These are phyloP conservation scores for Pseudozyma sp. DNA, from an alignment of 1,284 basidiomycete species.

Conservation along the genomic window DNA sequence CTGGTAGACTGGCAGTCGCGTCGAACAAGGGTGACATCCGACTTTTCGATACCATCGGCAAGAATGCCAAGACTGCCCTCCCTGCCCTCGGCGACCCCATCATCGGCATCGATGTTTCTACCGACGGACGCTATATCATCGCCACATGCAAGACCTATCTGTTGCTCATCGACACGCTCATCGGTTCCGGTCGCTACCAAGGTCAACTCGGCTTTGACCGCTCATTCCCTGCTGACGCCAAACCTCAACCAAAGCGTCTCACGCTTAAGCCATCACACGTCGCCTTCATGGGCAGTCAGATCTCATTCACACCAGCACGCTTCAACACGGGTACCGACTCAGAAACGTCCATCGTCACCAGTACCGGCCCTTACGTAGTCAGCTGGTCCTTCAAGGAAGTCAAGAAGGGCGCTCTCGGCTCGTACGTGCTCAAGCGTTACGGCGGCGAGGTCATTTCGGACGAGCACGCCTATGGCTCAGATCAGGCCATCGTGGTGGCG, in stretches of 20 bases:
- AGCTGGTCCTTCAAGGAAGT: constrained; percentile 89
- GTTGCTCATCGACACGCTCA: constrained; percentile 92
- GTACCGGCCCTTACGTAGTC: constrained; percentile 92
- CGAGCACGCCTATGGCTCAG: constrained; percentile 75
- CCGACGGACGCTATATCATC: constrained; percentile 92
- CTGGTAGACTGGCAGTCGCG: constrained; percentile 89
- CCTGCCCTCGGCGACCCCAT: constrained; percentile 96
- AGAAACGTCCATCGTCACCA: constrained; percentile 96
- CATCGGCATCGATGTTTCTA: constrained; percentile 91
- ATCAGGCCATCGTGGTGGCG: constrained; percentile 93
- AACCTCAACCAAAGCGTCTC: constrained; percentile 89
- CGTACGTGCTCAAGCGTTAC: constrained; percentile 91
- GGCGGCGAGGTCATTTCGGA: constrained; percentile 55
- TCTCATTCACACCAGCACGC: constrained; percentile 91
- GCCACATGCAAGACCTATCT: constrained; percentile 96
- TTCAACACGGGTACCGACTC: constrained; percentile 85
- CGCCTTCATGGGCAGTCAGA: constrained; percentile 89
- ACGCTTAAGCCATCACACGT: constrained; percentile 92
- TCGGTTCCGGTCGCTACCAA: constrained; percentile 87
- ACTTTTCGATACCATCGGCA: constrained; percentile 94
- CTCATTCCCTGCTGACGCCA: constrained; percentile 92
- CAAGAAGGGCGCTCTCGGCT: constrained; percentile 88
- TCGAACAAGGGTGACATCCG: constrained; percentile 97
- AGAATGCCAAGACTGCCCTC: constrained; percentile 98
- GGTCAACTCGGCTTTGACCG: constrained; percentile 92